These are phyloP conservation scores for Ceratobasidium sp. DNA, from an alignment of 1,284 basidiomycete species.

Conservation along the genomic window DNA sequence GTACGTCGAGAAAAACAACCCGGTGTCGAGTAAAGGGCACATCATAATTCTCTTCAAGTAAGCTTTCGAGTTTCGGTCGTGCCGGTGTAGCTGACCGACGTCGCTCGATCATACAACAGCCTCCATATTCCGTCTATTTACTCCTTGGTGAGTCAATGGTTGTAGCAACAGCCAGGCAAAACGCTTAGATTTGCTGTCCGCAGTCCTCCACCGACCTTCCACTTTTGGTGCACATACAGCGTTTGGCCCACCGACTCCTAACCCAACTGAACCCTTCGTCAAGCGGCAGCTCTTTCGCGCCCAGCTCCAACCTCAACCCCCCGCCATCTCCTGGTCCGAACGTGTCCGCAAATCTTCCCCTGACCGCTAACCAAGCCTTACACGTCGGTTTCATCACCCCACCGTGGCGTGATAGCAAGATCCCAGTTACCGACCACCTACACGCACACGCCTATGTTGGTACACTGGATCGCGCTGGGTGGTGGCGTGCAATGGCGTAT, in stretches of 20 bases:
- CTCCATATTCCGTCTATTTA: constrained; percentile 78
- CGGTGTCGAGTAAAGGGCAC: constrained; percentile 72
- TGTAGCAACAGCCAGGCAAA: neutral
- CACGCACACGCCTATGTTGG: constrained; percentile 74
- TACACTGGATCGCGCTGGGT: constrained; percentile 68
- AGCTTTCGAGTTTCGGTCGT: constrained; percentile 48
- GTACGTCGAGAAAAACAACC: constrained; percentile 69
- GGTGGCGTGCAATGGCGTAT: constrained; percentile 73
- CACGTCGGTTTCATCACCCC: constrained; percentile 76
- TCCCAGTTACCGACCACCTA: constrained; percentile 76
- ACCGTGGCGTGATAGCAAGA: constrained; percentile 73
- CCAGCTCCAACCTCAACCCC: constrained; percentile 51
- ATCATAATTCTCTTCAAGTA: constrained; percentile 76
- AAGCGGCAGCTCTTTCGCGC: constrained; percentile 21
- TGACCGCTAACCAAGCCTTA: constrained; percentile 52
- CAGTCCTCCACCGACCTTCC: constrained; percentile 77
- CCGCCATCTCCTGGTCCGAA: constrained; percentile 40
- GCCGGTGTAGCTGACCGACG: neutral
- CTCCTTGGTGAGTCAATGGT: constrained; percentile 60
- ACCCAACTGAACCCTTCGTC: constrained; percentile 56
- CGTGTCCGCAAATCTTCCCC: constrained; percentile 34
- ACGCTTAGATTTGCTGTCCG: constrained; percentile 28
- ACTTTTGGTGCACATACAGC: constrained; percentile 67
- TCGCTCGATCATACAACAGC: constrained; percentile 52
- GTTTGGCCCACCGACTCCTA: constrained; percentile 64